A percentile compares a stretch with the other conserved stretches of the same genome.
phyloP scores from a whole-genome alignment of 805 yeast species.

The Zygosaccharomyces siamensis region DNA sequence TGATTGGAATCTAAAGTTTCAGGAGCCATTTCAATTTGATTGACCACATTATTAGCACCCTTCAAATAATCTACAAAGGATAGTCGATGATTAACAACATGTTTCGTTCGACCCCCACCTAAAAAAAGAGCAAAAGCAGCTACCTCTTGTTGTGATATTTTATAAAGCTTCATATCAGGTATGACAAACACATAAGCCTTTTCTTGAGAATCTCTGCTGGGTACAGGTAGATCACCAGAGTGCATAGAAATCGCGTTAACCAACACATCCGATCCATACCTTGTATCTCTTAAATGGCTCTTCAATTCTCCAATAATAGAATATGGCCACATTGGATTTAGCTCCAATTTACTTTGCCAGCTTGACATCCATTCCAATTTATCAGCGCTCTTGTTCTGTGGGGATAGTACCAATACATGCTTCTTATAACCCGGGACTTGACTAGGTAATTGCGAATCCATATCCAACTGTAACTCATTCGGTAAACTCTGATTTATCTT shows the following conservation, averaged over 20 bases:
- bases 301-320: constrained; percentile 18
- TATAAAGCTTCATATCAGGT: constrained; percentile 25
- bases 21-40: neutral
- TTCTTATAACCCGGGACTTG: constrained; percentile 22
- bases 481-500: constrained; percentile 15
- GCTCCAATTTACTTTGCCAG: constrained; percentile 28
- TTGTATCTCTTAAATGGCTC: constrained; percentile 13
- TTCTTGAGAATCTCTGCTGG: constrained; percentile 3
- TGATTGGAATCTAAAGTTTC: neutral
- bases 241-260: constrained; percentile 18
- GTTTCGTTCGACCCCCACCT: constrained; percentile 13
- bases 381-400: constrained; percentile 10
- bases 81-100: constrained; percentile 2
- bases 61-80: constrained; percentile 16
- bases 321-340: constrained; percentile 23
- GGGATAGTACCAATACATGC: constrained; percentile 25
- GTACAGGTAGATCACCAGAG: constrained; percentile 9
- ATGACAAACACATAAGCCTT: constrained; percentile 15
- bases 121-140: constrained; percentile 19
- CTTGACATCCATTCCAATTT: constrained; percentile 16
- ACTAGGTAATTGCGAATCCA: constrained; percentile 13
- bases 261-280: constrained; percentile 15
- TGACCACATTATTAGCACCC: constrained; percentile 15
- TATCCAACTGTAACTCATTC: constrained; percentile 13
- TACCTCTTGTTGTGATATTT: constrained; percentile 12